A percentile compares a stretch with the other conserved stretches of the same genome.
Conservation (phyloP, 768 basidiomycete species). For the Cubamyces lactineus region DNA sequence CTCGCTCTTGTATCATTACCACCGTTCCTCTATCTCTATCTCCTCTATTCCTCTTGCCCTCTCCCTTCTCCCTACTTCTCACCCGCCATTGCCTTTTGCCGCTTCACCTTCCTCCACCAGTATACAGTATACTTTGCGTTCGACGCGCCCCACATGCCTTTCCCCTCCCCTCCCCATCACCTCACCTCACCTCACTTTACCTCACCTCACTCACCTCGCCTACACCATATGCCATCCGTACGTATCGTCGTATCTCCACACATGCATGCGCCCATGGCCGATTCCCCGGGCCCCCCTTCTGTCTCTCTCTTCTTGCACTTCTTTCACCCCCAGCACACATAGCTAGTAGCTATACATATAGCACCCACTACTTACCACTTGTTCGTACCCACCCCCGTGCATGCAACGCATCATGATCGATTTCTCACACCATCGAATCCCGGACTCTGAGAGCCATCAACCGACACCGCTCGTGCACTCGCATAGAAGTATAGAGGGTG, state of each 20-base stretch:
- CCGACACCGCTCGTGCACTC: not conserved
- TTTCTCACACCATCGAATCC: no score
- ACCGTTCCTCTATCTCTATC: slow-evolving; percentile 3
- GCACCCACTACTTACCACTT: slow-evolving; percentile 1
- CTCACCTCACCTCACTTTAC: not conserved
- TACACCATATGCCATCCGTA: slow-evolving; percentile 7
- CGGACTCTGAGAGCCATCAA: not conserved
- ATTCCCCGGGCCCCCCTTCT: not conserved
- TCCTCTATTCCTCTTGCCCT: not conserved
- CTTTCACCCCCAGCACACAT: not conserved
- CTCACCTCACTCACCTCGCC: not conserved
- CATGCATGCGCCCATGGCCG: slow-evolving; percentile 10
- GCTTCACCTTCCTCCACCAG: not conserved
- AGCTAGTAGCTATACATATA: not conserved
- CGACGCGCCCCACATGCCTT: not conserved
- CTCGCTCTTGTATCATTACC: slow-evolving; percentile 21
- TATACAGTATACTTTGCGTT: no score
- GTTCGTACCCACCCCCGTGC: not conserved
- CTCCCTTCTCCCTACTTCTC: not conserved
- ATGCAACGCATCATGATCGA: no score
- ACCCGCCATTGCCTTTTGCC: not conserved
- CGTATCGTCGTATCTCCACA: not conserved
- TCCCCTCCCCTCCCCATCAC: not conserved
- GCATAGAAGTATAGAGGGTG: no score
- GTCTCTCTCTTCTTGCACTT: not conserved